phyloP scores from a whole-genome alignment of 208 protist genomes.

The Histomonas meleagridis region DNA sequence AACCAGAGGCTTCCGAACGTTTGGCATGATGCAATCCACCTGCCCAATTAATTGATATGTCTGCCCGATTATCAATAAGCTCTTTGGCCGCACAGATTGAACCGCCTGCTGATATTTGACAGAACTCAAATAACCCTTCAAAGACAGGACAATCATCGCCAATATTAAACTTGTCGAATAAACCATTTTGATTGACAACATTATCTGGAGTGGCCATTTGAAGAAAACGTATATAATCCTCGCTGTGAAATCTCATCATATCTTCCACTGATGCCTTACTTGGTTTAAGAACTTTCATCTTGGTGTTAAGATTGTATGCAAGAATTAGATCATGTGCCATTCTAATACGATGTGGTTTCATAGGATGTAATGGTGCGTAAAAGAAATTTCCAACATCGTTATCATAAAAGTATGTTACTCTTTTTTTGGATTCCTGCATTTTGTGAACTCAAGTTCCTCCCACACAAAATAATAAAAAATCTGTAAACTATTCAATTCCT shows the following conservation, averaged over 20 bases:
- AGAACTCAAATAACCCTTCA: constrained; percentile 57
- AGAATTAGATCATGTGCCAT: constrained; percentile 59
- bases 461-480: too few relatives aligned
- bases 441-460: too few relatives aligned
- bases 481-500: too few relatives aligned
- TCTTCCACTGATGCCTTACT: constrained; percentile 43
- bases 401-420: constrained; percentile 37
- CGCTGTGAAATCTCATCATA: constrained; percentile 52
- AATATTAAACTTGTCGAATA: constrained; percentile 45
- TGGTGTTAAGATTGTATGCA: constrained; percentile 53
- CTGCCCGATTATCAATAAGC: constrained; percentile 48
- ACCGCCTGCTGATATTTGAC: constrained; percentile 52
- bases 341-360: constrained; percentile 56
- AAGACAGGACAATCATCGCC: constrained; percentile 57
- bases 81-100: constrained; percentile 43
- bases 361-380: constrained; percentile 53
- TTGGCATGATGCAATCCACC: constrained; percentile 73
- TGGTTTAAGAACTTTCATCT: constrained; percentile 54
- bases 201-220: constrained; percentile 53
- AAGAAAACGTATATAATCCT: constrained; percentile 57
- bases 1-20: constrained; percentile 69
- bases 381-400: constrained; percentile 52
- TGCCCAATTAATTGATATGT: constrained; percentile 72
- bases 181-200: constrained; percentile 8
- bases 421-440: background rate